Percentiles rank a stretch among this genome's conserved stretches.
phyloP scores from a whole-genome alignment of 805 yeast genomes.

The Ogataea minuta region DNA sequence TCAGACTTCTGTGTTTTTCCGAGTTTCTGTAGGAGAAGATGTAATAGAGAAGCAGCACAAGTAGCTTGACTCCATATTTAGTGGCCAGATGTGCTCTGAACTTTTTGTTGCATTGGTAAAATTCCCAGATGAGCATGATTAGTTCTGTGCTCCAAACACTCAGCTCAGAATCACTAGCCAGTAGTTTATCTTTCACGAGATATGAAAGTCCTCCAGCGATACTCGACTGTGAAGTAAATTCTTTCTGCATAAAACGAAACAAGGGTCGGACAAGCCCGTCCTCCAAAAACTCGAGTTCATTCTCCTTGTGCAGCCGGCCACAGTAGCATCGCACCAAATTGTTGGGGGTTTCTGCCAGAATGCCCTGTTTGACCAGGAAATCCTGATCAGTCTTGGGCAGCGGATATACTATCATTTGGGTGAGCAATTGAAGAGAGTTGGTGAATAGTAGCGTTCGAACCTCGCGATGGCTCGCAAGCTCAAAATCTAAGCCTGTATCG shows the following conservation, averaged over 20 bases:
- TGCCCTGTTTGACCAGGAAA: constrained; percentile 37
- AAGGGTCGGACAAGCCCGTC: constrained; percentile 48
- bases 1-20: constrained; percentile 39
- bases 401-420: constrained; percentile 61
- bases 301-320: constrained; percentile 52
- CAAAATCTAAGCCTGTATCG: constrained; percentile 45
- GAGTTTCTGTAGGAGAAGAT: constrained; percentile 47
- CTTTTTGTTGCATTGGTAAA: constrained; percentile 66
- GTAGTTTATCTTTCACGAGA: constrained; percentile 27
- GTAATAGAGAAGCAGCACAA: constrained; percentile 55
- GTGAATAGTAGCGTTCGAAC: constrained; percentile 49
- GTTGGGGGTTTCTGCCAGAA: constrained; percentile 35
- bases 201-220: constrained; percentile 25
- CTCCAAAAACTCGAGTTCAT: constrained; percentile 51
- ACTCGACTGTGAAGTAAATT: constrained; percentile 14
- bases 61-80: constrained; percentile 48
- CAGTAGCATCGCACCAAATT: constrained; percentile 52
- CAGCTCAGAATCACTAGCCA: constrained; percentile 18
- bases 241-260: constrained; percentile 39
- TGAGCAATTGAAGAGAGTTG: constrained; percentile 59
- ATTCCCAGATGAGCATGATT: constrained; percentile 70
- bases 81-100: constrained; percentile 47
- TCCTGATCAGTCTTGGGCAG: constrained; percentile 46
- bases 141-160: constrained; percentile 54
- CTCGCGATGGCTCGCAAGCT: constrained; percentile 33